Conservation (phyloP, 2,329 filamentous ascomycete species). For the Aspergillus costaricaensis region DNA sequence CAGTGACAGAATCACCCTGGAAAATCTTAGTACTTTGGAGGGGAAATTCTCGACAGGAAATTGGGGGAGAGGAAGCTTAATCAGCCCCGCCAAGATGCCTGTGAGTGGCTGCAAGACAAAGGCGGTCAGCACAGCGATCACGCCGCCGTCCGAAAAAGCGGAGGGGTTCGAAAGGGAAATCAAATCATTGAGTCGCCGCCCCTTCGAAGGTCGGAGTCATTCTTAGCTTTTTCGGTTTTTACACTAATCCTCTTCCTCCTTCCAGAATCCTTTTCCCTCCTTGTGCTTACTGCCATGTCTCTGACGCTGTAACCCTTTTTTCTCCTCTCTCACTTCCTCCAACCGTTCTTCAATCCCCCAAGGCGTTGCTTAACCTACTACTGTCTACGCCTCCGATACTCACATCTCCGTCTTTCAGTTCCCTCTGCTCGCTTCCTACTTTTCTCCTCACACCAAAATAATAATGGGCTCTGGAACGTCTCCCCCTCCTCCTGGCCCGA, state of each 20-base stretch:
- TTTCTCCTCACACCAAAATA: constrained; percentile 9
- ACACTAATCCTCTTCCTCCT: neutral
- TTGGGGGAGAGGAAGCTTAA: neutral
- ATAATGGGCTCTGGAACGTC: constrained; percentile 56
- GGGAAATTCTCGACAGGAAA: neutral
- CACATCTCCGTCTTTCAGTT: neutral
- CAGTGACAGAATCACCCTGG: neutral
- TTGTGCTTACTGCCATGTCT: neutral
- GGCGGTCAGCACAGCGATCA: neutral
- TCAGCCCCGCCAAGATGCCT: neutral
- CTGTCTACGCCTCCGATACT: neutral
- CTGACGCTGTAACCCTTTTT: neutral
- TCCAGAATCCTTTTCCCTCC: neutral
- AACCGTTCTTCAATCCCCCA: neutral
- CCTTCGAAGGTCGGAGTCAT: neutral
- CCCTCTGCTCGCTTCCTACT: neutral
- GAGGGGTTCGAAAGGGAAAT: neutral
- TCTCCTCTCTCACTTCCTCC: neutral
- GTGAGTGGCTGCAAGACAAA: neutral
- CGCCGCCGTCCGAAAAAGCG: neutral
- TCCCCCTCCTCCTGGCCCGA: constrained; percentile 43
- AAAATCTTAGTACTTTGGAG: neutral
- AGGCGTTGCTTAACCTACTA: neutral
- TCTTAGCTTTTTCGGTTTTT: neutral
- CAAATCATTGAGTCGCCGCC: neutral